Conservation (phyloP, 306 rosid genomes). For the Neltuma alba region DNA sequence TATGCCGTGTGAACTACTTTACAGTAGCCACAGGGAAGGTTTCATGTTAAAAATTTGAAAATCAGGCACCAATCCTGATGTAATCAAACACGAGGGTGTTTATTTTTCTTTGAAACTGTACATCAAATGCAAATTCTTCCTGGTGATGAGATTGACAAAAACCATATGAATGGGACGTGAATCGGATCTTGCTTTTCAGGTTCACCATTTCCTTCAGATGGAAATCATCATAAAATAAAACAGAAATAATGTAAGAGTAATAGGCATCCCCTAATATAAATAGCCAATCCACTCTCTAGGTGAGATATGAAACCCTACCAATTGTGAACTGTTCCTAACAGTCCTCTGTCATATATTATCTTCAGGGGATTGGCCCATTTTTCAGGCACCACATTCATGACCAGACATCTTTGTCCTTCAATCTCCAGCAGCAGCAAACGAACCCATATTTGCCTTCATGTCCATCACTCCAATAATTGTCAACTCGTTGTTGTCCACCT, state of each 20-base stretch:
- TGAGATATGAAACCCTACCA: slow-evolving; percentile 60
- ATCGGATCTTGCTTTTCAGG: slow-evolving; percentile 17
- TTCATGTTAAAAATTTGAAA: background rate
- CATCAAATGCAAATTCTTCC: slow-evolving; percentile 6
- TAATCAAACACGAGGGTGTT: background rate
- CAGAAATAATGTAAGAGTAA: slow-evolving; percentile 18
- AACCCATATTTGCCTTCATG: slow-evolving; percentile 91
- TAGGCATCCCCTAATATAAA: slow-evolving; percentile 10
- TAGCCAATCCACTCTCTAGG: background rate
- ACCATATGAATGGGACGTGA: background rate
- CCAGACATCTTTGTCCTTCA: slow-evolving; percentile 85
- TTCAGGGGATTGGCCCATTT: slow-evolving; percentile 90
- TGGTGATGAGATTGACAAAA: background rate
- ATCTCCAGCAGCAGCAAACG: slow-evolving; percentile 95
- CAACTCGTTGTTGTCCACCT: slow-evolving; percentile 67
- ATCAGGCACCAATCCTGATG: background rate
- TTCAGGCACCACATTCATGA: slow-evolving; percentile 90
- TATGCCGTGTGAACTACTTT: background rate
- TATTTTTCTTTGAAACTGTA: background rate
- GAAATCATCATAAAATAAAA: background rate
- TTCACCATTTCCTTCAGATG: slow-evolving; percentile 5
- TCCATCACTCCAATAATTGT: slow-evolving; percentile 93
- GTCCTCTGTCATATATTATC: slow-evolving; percentile 92
- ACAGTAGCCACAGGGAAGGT: background rate
- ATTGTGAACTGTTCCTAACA: slow-evolving; percentile 77